phyloP scores from a whole-genome alignment of 208 protist species.

The Trypanosoma scelopori region DNA sequence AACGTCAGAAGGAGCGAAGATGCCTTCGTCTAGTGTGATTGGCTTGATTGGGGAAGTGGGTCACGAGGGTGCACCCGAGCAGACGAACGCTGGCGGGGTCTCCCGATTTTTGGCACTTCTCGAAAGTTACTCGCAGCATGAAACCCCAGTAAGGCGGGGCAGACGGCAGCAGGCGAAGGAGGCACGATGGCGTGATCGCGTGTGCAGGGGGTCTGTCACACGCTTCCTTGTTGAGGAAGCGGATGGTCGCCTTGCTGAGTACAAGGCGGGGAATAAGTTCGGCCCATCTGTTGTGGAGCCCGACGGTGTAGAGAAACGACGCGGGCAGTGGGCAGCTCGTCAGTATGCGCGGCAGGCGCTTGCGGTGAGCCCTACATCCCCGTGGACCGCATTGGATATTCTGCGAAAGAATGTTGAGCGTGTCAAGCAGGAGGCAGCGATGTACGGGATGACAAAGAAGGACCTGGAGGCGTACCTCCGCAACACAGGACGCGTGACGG shows the following conservation, averaged over 20 bases:
- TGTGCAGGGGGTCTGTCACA: slow-evolving; percentile 16
- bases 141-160: slow-evolving; percentile 1
- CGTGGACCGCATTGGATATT: slow-evolving; percentile 62
- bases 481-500: slow-evolving; percentile 65
- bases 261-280: slow-evolving; percentile 48
- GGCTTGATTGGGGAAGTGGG: neutral
- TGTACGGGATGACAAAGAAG: slow-evolving; percentile 70
- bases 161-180: slow-evolving; percentile 29
- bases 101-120: slow-evolving; percentile 60
- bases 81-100: slow-evolving; percentile 26
- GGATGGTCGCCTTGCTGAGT: slow-evolving; percentile 62
- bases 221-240: slow-evolving; percentile 60
- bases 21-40: slow-evolving; percentile 1
- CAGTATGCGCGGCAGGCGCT: slow-evolving; percentile 54
- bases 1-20: neutral
- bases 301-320: slow-evolving; percentile 32
- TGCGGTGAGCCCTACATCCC: slow-evolving; percentile 48
- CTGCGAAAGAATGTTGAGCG: slow-evolving; percentile 39
- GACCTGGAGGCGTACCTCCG: slow-evolving; percentile 69
- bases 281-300: slow-evolving; percentile 54
- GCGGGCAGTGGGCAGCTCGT: slow-evolving; percentile 56
- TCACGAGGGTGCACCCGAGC: too few species aligned
- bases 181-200: slow-evolving; percentile 30
- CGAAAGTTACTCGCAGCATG: slow-evolving; percentile 40
- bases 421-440: slow-evolving; percentile 36